Conservation (phyloP, 257 asterid genomes). For the Salvia rosmarinus region DNA sequence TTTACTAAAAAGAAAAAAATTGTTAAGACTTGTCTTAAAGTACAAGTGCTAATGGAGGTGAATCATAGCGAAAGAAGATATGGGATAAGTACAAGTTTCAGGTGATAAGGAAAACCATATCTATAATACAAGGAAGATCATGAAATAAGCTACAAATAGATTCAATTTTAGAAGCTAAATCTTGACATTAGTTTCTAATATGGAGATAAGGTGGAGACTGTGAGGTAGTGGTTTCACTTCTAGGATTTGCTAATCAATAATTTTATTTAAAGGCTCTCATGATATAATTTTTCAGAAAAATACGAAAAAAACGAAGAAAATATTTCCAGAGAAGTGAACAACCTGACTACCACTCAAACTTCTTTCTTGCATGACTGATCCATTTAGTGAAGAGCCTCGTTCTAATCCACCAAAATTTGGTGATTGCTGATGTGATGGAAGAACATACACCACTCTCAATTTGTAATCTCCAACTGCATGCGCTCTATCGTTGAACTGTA, state of each 20-base stretch:
- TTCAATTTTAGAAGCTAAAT: no score
- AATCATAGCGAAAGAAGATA: neutral
- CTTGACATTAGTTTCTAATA: no score
- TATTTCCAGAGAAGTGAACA: conserved; percentile 11
- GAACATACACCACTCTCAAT: conserved; percentile 33
- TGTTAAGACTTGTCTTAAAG: neutral
- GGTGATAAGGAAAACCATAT: no score
- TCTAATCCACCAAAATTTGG: conserved; percentile 1
- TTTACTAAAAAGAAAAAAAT: neutral
- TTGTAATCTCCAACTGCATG: conserved; percentile 20
- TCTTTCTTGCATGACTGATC: conserved; percentile 27
- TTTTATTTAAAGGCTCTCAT: neutral
- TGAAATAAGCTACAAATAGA: no score
- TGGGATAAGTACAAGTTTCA: no score
- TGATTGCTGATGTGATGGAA: conserved; percentile 2
- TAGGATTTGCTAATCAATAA: neutral
- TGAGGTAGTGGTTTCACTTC: neutral
- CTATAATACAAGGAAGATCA: no score
- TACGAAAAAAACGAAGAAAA: neutral
- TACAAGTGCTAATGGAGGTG: neutral
- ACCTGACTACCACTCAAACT: conserved; percentile 23
- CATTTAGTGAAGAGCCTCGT: conserved; percentile 2
- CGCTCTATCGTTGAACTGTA: conserved; percentile 29
- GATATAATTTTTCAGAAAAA: neutral
- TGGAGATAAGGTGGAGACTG: neutral